phyloP scores from a whole-genome alignment of 148 eudicot species.

The Vaccinium vitisidaea region DNA sequence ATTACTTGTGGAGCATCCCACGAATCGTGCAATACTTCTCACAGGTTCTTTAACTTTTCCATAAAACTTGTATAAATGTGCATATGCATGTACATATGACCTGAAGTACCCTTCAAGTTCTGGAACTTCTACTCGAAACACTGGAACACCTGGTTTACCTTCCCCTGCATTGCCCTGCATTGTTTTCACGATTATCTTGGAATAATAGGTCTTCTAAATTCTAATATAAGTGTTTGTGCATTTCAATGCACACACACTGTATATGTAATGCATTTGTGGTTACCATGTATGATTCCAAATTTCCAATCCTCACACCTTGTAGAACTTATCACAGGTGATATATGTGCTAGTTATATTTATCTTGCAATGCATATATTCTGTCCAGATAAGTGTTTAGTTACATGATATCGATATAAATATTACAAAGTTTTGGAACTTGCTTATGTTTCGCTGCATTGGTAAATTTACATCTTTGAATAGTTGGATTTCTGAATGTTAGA shows the following conservation, averaged over 20 bases:
- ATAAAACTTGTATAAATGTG: not conserved
- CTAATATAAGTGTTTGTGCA: not conserved
- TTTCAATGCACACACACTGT: not conserved
- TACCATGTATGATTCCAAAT: not conserved
- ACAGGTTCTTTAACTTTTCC: not conserved
- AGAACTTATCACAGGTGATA: not conserved
- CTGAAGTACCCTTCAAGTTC: not conserved
- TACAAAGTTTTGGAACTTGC: not conserved
- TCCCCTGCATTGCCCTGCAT: not conserved
- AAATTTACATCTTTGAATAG: not conserved
- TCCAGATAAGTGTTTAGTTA: not conserved
- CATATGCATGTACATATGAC: not conserved
- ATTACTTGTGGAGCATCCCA: not conserved
- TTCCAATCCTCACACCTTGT: not conserved
- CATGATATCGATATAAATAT: not conserved
- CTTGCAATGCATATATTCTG: not conserved
- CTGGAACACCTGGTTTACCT: not conserved
- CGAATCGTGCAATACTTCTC: not conserved
- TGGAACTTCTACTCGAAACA: not conserved
- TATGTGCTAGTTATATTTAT: not conserved
- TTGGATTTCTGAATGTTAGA: not conserved
- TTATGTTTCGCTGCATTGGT: not conserved
- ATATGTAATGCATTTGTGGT: not conserved
- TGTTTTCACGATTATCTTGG: not conserved
- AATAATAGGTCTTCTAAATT: not conserved